Conservation (phyloP, 106 monocot species). For the Vanilla planifolia region DNA sequence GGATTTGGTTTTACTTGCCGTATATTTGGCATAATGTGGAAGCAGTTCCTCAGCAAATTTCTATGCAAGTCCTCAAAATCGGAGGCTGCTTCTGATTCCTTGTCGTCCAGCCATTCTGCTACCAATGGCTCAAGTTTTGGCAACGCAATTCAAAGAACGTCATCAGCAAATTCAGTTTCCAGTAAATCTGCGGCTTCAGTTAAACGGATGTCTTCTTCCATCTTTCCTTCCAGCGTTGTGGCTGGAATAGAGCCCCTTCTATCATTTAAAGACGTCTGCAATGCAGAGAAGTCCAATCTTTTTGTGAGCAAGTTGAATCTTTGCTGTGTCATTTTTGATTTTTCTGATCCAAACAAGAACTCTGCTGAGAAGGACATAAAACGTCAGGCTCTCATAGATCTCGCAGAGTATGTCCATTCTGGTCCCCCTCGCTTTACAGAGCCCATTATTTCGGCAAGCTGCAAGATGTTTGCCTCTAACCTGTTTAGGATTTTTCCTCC, state of each 20-base stretch:
- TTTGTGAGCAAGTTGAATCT: conserved; percentile 42
- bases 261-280: conserved; percentile 24
- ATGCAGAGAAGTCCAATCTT: conserved; percentile 20
- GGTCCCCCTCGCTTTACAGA: conserved; percentile 21
- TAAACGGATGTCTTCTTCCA: conserved; percentile 18
- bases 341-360: conserved; percentile 35
- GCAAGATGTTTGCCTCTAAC: conserved; percentile 33
- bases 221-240: conserved; percentile 15
- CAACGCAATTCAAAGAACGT: conserved; percentile 9
- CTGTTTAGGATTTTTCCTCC: conserved; percentile 51
- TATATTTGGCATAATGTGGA: conserved; percentile 35
- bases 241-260: conserved; percentile 20
- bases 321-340: conserved; percentile 35
- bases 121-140: neutral
- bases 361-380: conserved; percentile 31
- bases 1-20: neutral
- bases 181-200: conserved; percentile 5
- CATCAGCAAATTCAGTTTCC: neutral
- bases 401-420: conserved; percentile 23
- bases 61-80: conserved; percentile 37
- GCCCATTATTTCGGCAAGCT: conserved; percentile 30
- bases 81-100: neutral
- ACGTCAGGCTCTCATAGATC: conserved; percentile 33
- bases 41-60: conserved; percentile 43
- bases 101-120: neutral